These are phyloP conservation scores for Yamadazyma dushanensis DNA, from an alignment of 1,139 yeast species.

Conservation along the genomic window DNA sequence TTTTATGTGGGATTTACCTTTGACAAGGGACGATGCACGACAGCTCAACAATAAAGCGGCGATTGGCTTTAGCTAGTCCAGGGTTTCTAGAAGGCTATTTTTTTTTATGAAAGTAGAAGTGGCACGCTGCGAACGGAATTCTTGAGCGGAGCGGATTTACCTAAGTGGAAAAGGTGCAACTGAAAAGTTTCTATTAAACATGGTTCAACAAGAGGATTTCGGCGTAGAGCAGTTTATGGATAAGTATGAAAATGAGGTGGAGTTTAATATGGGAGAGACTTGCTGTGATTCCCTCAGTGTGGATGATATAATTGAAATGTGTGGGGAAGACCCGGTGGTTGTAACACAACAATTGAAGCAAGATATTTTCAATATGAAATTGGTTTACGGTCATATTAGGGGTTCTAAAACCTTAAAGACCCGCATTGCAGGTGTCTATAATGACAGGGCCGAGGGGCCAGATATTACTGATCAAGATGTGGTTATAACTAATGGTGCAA, in stretches of 20 bases:
- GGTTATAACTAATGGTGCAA: conserved; percentile 57
- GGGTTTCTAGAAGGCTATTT: too few relatives aligned
- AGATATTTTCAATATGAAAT: conserved; percentile 19
- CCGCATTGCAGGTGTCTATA: conserved; percentile 37
- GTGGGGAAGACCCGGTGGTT: conserved; percentile 16
- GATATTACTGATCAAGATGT: conserved; percentile 31
- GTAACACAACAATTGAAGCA: conserved; percentile 6
- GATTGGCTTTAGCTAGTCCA: too few relatives aligned
- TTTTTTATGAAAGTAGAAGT: too few relatives aligned
- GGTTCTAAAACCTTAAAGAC: conserved; percentile 44
- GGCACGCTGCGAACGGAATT: too few relatives aligned
- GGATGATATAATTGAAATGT: conserved; percentile 33
- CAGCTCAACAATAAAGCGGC: too few relatives aligned
- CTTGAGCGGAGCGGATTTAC: too few relatives aligned
- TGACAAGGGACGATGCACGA: too few relatives aligned
- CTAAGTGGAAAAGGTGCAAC: too few relatives aligned
- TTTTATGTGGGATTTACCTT: too few relatives aligned
- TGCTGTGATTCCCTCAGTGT: conserved; percentile 50
- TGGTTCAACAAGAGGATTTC: conserved; percentile 38
- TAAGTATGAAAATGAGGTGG: conserved; percentile 41
- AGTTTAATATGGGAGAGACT: conserved; percentile 53
- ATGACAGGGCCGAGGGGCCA: conserved; percentile 20
- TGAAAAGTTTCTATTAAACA: too few relatives aligned
- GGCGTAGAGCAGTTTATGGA: conserved; percentile 64
- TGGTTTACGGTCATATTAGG: conserved; percentile 50